A percentile compares a stretch with the other conserved stretches of the same genome.
These are phyloP conservation scores for Pseudevernia furfuracea DNA, from an alignment of 495 filamentous ascomycete species.

Conservation along the genomic window DNA sequence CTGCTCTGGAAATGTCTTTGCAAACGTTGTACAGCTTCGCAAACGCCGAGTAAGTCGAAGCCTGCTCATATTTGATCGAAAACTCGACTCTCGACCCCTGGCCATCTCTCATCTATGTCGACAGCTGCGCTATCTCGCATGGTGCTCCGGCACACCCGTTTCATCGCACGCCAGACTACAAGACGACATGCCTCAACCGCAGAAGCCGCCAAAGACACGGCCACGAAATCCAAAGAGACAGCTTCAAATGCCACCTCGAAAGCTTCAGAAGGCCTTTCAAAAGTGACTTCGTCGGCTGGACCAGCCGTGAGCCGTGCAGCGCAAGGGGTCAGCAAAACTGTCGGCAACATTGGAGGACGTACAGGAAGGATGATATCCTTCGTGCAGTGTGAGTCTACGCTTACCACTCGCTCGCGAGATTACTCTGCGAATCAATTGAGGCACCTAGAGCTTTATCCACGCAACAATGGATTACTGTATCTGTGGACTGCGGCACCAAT, in stretches of 20 bases:
- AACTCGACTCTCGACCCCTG: not conserved
- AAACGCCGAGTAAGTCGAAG: not conserved
- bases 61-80: not conserved
- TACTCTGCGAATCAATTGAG: conserved; percentile 19
- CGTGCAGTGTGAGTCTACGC: conserved; percentile 67
- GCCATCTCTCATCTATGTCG: conserved; percentile 35
- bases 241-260: conserved; percentile 61
- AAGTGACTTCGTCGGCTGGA: conserved; percentile 71
- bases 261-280: conserved; percentile 78
- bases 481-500: not conserved
- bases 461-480: not conserved
- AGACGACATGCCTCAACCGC: conserved; percentile 58
- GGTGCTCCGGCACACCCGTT: conserved; percentile 51
- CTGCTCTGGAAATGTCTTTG: not conserved
- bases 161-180: conserved; percentile 48
- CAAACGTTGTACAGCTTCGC: not conserved
- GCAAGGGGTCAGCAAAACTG: conserved; percentile 51
- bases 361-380: conserved; percentile 73
- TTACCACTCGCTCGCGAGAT: conserved; percentile 3
- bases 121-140: conserved; percentile 44
- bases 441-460: not conserved
- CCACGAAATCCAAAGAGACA: conserved; percentile 57
- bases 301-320: conserved; percentile 65
- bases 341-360: conserved; percentile 74
- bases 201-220: conserved; percentile 54